Evolutionary conservation across 78 protist genomes (phyloP).

Genomic region (Dictyostelium capitatum): DNA sequence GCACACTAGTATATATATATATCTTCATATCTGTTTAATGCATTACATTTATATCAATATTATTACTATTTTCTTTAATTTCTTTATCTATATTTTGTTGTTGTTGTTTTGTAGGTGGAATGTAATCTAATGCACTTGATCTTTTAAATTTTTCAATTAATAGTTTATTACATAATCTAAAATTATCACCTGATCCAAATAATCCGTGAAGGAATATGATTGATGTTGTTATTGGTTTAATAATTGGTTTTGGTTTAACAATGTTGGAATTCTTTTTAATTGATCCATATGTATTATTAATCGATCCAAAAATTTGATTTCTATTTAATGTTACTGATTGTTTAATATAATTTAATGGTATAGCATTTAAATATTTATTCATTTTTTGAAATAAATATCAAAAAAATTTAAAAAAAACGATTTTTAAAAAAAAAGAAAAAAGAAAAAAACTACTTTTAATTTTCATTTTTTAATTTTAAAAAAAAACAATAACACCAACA

Average conservation of each 20-base stretch:
- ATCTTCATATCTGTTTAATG: background rate
- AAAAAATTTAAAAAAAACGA: background rate
- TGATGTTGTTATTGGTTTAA: background rate
- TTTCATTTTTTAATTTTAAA: too few species aligned
- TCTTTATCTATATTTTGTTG: too few species aligned
- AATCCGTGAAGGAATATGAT: slow-evolving; percentile 43
- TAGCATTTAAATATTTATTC: background rate
- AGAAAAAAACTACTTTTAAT: too few species aligned
- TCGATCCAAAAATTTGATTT: background rate
- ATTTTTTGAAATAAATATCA: background rate
- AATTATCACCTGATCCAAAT: slow-evolving; percentile 45
- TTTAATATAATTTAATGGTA: slow-evolving; percentile 3
- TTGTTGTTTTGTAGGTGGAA: background rate
- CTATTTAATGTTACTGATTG: background rate
- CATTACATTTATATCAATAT: slow-evolving; percentile 18
- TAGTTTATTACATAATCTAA: slow-evolving; percentile 19
- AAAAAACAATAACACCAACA: too few species aligned
- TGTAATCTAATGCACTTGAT: background rate
- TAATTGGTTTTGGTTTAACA: background rate
- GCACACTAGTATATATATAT: background rate
- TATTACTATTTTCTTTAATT: background rate
- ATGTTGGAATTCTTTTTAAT: too few species aligned
- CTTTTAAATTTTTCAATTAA: background rate
- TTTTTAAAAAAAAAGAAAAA: background rate
- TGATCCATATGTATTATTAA: too few species aligned